Base-by-base conservation (phyloP, 2,329 filamentous ascomycete genomes). In the Epichloe sp. region DNA sequence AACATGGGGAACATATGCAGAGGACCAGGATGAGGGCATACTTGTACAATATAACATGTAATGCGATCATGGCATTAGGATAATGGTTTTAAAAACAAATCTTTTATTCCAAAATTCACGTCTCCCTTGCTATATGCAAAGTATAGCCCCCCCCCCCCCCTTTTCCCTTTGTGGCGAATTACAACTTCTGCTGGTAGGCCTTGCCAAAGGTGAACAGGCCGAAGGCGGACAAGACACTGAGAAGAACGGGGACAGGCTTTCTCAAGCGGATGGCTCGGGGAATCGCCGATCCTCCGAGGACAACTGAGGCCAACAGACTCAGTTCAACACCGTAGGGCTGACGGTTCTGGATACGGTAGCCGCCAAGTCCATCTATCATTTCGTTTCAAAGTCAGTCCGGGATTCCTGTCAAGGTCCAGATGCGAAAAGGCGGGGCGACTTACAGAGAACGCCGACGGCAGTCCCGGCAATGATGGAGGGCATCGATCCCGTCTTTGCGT, bases 381-480 rank as follows among this genome's bases (percentile, higher is more conserved):
- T 17, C 5, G 11, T 14, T 35, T 35, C 26, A 40, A 3, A 3
- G 19, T 44, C 19, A 51, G 26, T n/a, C 19, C 17, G 17, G 10
- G 4, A 12, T 14, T 14, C 14, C 23, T n/a, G 38, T 38, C 26
- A 38, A 14, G 7, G 21, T 10, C 15, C 40, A 23, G 15, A 21
- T 36, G 36, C 15, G 6, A 26, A 43, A 7, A 23, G n/a, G 31
- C n/a, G 41, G 31, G 31, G 37, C 15, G n/a, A 68, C 72, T 44
- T 71, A 80, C 77, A 81, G 17, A 82, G 65, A 14, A 75, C 58
- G 47, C 93, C 93, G 57, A 98, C 89, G 36, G 84, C 83, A 58
- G 88, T 74, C 49, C 93, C 93, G 14, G 93, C 93, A 12, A 80
- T 82, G 59, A 97, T 77, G 12, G 89, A 95, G 38, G 91, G 91